Base-by-base conservation (phyloP, 2,329 filamentous ascomycete genomes). In the Cryphonectria japonica region DNA sequence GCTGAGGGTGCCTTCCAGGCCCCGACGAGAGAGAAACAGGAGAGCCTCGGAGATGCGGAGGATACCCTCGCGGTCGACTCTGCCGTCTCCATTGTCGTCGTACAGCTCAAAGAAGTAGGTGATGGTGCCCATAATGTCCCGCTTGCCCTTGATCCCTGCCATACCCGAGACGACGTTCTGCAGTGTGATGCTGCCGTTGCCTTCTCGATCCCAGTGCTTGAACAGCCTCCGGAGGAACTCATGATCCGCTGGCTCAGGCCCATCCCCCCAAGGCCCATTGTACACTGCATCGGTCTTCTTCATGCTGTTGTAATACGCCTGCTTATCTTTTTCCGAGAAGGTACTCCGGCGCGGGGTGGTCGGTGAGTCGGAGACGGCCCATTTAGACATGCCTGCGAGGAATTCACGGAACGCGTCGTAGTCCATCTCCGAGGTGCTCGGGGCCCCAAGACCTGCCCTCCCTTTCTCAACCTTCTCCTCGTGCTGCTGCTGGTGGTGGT, bases 31-130 rank as follows among this genome's bases (percentile, higher is more conserved):
- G 26, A 99, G 87, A 81, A 99, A 99, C 2, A 99, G 84, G 43
- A 99, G 84, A 0, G 95, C 94, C 81, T 99, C 96, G 0, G 95
- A 98, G 78, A 99, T 98, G 62, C 94, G 87, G 61, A 99, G 81
- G 71, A 99, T 99, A 7, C 96, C 96, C 80, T 99, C 96, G 14
- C 96, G 90, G 77, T 98, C 96, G 6, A 99, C 95, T 76, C 89
- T 94, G 37, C 96, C 96, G 78, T 97, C 94, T 1, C 90, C 88
- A 76, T 95, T 92, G 75, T 99, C 95, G 78, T 99, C 96, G 79
- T 98, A 98, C 0, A 99, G 88, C 77, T 98, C 93, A 76, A 99
- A 99, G 80, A 99, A 98, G 82, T 98, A 98, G 72, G 91, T 96
- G 78, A 99, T 98, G 71, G 93, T 96, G 41, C 93, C 93, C 95